A percentile compares a stretch with the other conserved stretches of the same genome.
phyloP scores from a whole-genome alignment of 805 yeast species.

The Metschnikowia peoriensis region DNA sequence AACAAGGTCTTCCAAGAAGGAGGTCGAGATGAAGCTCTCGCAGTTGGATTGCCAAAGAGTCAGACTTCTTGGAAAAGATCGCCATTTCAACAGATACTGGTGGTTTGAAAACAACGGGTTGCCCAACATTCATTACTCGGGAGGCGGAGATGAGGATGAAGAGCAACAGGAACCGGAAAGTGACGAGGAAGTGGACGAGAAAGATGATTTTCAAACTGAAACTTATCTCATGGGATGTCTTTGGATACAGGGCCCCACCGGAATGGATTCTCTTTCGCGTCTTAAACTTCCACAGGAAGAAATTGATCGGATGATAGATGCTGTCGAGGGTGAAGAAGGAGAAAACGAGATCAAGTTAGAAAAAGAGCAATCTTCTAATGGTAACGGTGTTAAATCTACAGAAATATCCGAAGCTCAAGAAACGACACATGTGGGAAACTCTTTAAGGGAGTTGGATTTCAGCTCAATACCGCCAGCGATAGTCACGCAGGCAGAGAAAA shows the following conservation, averaged over 20 bases:
- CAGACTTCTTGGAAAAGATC: constrained; percentile 74
- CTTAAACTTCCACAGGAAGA: constrained; percentile 15
- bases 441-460: constrained; percentile 26
- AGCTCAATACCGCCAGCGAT: constrained; percentile 20
- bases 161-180: constrained; percentile 40
- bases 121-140: constrained; percentile 43
- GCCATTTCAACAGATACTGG: constrained; percentile 87
- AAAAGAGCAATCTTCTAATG: neutral
- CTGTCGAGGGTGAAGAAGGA: neutral
- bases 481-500: constrained; percentile 27
- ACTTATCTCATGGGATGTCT: constrained; percentile 77
- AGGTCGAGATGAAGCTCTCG: constrained; percentile 58
- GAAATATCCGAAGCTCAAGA: neutral
- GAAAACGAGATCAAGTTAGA: constrained; percentile 4
- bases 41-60: constrained; percentile 79
- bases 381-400: neutral
- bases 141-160: constrained; percentile 36
- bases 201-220: constrained; percentile 48
- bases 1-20: constrained; percentile 46
- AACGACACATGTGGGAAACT: constrained; percentile 1
- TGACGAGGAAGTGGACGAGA: constrained; percentile 37
- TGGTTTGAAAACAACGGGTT: constrained; percentile 91
- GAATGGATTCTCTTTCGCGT: constrained; percentile 39
- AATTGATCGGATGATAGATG: constrained; percentile 13
- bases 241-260: constrained; percentile 89